These are phyloP conservation scores for Thuidium tamariscinum DNA, from an alignment of 225 moss, liverwort and hornwort genomes.

Conservation along the genomic window DNA sequence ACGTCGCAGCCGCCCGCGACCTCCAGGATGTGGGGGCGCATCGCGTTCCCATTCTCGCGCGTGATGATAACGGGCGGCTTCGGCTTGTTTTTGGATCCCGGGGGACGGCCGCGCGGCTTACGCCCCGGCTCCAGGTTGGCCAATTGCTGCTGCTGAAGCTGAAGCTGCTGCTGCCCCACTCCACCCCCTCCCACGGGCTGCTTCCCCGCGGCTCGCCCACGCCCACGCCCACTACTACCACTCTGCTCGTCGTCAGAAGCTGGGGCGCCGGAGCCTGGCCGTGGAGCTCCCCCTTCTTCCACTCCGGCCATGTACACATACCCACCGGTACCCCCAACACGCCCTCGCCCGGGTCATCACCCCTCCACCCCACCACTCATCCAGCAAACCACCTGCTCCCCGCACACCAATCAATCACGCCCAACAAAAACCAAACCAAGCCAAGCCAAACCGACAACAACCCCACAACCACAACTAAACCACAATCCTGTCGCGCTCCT, in stretches of 20 bases:
- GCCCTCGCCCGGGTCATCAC: slow-evolving; percentile 7
- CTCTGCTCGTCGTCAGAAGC: slow-evolving; percentile 92
- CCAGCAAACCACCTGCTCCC: not conserved
- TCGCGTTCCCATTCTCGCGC: slow-evolving; percentile 82
- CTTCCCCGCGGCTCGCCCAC: slow-evolving; percentile 50
- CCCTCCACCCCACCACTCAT: not conserved
- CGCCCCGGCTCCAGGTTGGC: slow-evolving; percentile 49
- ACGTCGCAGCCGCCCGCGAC: slow-evolving; percentile 86
- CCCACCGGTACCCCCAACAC: slow-evolving; percentile 1
- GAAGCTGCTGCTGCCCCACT: not conserved
- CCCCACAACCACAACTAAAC: not conserved
- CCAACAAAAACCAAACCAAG: not conserved
- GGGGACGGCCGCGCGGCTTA: slow-evolving; percentile 88
- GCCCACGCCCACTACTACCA: slow-evolving; percentile 61
- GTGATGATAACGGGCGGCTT: slow-evolving; percentile 92
- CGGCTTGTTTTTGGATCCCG: slow-evolving; percentile 95
- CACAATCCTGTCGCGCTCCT: not conserved
- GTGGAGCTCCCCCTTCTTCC: slow-evolving; percentile 75
- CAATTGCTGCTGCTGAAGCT: slow-evolving; percentile 10
- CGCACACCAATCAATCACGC: not conserved
- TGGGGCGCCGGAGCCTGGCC: slow-evolving; percentile 54
- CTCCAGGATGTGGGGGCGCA: slow-evolving; percentile 88
- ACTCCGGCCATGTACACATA: slow-evolving; percentile 86
- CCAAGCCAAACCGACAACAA: not conserved
- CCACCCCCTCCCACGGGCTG: slow-evolving; percentile 11